Evolutionary conservation across 1,284 basidiomycete genomes (phyloP), one percentile per base, ranked within the genome.

Genomic region (Pseudozyma tsukubaensis): DNA sequence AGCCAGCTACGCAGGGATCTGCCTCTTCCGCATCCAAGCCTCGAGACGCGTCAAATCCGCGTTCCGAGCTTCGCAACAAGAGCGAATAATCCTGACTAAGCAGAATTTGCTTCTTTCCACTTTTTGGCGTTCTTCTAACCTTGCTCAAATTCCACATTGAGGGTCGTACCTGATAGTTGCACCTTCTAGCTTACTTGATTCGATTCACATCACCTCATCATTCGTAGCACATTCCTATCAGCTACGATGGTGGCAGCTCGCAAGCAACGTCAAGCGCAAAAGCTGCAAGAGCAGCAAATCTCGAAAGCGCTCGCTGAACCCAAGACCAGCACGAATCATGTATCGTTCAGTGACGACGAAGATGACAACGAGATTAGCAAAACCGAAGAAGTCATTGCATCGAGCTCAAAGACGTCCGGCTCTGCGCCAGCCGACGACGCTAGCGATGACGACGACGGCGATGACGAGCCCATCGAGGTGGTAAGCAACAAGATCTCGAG

Each of bases 401-500:
- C 67, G 12, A 29, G 29, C 40, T 47, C 57, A 29, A 21, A n/a
- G 1, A 0, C 24, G 6, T 29, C 24, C 24, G 24, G 24, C 24
- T 29, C 24, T 29, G 24, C 24, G 24, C 24, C 24, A 29, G 3
- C 3, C 24, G 24, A 29, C 24, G 24, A 29, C 24, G 24, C 24
- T 29, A 29, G 24, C 24, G 24, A 3, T 29, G 67, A 50, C 36
- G 42, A 35, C 24, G 59, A 71, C 19, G 71, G 71, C 34, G 71
- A 74, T 21, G 75, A 77, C 13, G 75, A 45, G 7, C 66, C 75
- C 16, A 65, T 73, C 18, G 75, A 77, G 35, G 71, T 63, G n/a
- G 72, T 75, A 21, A 75, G 72, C 68, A 75, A 64, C 61, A 75
- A 72, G 53, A 56, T 48, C 19, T 67, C 60, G 12, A 64, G 67